A percentile compares a stretch with the other conserved stretches of the same genome.
phyloP scores from a whole-genome alignment of 176 grass and related monocot species.

The Chrysopogon serrulatus region DNA sequence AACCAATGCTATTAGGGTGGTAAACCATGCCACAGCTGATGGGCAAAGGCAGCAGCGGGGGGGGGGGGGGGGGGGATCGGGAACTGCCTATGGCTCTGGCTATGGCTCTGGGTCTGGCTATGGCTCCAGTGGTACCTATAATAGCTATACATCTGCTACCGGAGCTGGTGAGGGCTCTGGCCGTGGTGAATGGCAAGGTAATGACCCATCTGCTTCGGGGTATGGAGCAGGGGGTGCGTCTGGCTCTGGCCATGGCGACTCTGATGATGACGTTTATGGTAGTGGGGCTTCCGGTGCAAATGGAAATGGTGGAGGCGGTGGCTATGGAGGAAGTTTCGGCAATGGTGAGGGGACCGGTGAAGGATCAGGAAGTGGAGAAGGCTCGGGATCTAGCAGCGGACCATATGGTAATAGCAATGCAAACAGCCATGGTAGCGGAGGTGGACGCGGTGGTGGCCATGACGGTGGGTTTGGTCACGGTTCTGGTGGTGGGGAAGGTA shows the following conservation, averaged over 20 bases:
- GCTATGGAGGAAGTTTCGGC: background rate
- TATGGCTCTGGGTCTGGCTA: background rate
- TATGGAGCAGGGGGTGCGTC: background rate
- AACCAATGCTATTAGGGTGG: background rate
- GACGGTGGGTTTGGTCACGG: conserved; percentile 1
- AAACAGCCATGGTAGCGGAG: background rate
- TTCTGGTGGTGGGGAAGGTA: background rate
- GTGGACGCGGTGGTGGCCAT: too few species aligned
- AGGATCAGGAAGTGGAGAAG: background rate
- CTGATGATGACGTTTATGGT: background rate
- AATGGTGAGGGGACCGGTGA: background rate
- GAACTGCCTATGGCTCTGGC: background rate
- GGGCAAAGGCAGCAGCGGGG: background rate
- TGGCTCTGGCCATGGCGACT: background rate
- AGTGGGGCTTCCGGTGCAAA: background rate
- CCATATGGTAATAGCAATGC: background rate
- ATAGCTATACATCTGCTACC: background rate
- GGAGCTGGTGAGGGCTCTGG: background rate
- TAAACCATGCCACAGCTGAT: background rate
- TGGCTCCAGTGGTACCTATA: background rate
- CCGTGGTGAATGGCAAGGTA: background rate
- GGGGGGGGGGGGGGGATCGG: background rate
- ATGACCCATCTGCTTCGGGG: background rate
- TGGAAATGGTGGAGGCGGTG: background rate
- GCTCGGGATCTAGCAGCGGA: background rate